phyloP scores from a whole-genome alignment of 306 rosid genomes.

The Pueraria montana region DNA sequence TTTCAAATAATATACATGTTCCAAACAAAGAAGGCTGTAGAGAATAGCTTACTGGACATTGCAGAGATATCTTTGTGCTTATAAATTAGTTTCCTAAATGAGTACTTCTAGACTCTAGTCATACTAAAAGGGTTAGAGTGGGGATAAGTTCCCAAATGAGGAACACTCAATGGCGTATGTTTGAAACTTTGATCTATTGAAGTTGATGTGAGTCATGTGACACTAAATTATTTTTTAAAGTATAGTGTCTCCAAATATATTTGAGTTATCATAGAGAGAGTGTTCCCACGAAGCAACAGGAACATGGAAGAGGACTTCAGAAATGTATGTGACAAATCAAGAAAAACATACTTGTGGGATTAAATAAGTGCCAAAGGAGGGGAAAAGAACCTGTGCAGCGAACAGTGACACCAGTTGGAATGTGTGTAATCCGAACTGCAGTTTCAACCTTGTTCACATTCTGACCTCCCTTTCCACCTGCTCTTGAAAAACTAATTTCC shows the following conservation, averaged over 20 bases:
- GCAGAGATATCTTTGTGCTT: not conserved
- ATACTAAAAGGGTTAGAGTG: not conserved
- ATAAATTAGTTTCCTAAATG: conserved; percentile 10
- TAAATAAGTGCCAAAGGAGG: conserved; percentile 27
- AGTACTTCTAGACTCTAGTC: not conserved
- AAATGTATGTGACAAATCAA: not conserved
- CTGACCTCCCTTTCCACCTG: conserved; percentile 99
- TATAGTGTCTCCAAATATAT: conserved; percentile 14
- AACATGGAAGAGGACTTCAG: not conserved
- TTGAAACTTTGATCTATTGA: conserved; percentile 1
- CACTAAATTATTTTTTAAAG: not conserved
- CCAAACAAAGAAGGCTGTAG: not conserved
- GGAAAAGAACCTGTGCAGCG: conserved; percentile 86
- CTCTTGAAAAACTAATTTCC: conserved; percentile 88
- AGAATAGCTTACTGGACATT: not conserved
- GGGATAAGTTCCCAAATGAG: not conserved
- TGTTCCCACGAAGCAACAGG: no score
- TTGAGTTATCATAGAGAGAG: not conserved
- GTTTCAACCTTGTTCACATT: conserved; percentile 97
- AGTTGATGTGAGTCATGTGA: not conserved
- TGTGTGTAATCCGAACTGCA: conserved; percentile 96
- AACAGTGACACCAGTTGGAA: conserved; percentile 95
- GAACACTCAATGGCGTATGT: not conserved
- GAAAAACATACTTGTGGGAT: not conserved
- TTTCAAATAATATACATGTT: not conserved